Evolutionary conservation across 2,329 filamentous ascomycete genomes (phyloP).

Genomic region (Microcyclospora tardicrescens): DNA sequence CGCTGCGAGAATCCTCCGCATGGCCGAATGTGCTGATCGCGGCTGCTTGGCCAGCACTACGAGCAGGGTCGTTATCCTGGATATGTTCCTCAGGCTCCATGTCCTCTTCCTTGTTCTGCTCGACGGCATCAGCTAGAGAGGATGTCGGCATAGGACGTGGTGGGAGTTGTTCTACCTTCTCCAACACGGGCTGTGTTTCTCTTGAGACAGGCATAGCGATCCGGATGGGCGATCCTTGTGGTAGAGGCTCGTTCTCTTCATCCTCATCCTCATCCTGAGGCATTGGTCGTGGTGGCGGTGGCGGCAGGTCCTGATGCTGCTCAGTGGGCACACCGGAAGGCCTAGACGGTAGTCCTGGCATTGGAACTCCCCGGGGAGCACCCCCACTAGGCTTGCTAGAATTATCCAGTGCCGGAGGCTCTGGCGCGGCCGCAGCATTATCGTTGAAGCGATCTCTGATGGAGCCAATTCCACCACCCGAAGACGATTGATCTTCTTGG

Average conservation of each 20-base stretch:
- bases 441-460: slow-evolving; percentile 75
- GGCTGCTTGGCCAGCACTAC: slow-evolving; percentile 39
- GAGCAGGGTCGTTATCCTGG: slow-evolving; percentile 41
- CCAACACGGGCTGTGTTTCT: slow-evolving; percentile 36
- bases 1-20: slow-evolving; percentile 26
- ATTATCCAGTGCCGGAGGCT: slow-evolving; percentile 51
- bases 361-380: slow-evolving; percentile 50
- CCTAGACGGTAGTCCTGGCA: slow-evolving; percentile 60
- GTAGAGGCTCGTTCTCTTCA: slow-evolving; percentile 30
- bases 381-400: slow-evolving; percentile 55
- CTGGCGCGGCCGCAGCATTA: slow-evolving; percentile 43
- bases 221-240: slow-evolving; percentile 59
- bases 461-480: slow-evolving; percentile 54
- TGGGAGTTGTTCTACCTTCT: slow-evolving; percentile 37
- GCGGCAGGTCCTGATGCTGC: slow-evolving; percentile 36
- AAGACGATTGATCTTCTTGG: slow-evolving; percentile 36
- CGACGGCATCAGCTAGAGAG: slow-evolving; percentile 49
- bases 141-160: slow-evolving; percentile 49
- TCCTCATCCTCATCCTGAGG: slow-evolving; percentile 20
- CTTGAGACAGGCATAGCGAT: slow-evolving; percentile 76
- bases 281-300: slow-evolving; percentile 29
- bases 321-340: slow-evolving; percentile 43
- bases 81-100: slow-evolving; percentile 46
- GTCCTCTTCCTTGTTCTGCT: slow-evolving; percentile 50
- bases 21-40: slow-evolving; percentile 33